Percentiles rank a stretch among this genome's conserved stretches.
Evolutionary conservation across 2,329 filamentous ascomycete species (phyloP).

Genomic region (Geoglossum cookeanum): DNA sequence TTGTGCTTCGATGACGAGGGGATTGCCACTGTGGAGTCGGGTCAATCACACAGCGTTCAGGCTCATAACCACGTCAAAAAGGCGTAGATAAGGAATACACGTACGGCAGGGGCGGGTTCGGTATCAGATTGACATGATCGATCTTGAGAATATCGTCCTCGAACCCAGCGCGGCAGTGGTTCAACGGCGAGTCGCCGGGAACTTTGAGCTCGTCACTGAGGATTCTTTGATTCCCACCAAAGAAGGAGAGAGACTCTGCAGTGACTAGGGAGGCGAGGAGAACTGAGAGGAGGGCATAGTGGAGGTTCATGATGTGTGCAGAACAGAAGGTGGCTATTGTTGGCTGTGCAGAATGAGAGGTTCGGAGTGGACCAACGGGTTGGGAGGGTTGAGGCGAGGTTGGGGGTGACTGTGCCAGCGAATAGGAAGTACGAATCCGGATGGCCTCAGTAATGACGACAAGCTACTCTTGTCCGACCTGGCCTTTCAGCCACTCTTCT

Average conservation of each 20-base stretch:
- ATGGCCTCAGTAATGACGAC: too few relatives aligned
- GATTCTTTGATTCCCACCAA: slow-evolving; percentile 28
- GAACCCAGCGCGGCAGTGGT: slow-evolving; percentile 52
- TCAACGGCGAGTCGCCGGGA: slow-evolving; percentile 68
- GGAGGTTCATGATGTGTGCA: slow-evolving; percentile 23
- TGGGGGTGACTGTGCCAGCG: too few relatives aligned
- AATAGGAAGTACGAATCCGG: too few relatives aligned
- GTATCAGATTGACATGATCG: slow-evolving; percentile 57
- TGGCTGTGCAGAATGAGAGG: background rate
- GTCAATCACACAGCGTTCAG: background rate
- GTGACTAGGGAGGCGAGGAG: slow-evolving; percentile 25
- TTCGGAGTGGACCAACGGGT: background rate
- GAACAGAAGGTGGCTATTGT: background rate
- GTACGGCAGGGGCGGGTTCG: slow-evolving; percentile 78
- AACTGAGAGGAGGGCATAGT: slow-evolving; percentile 21
- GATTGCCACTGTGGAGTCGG: slow-evolving; percentile 41
- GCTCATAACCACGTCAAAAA: background rate
- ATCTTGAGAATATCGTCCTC: slow-evolving; percentile 55
- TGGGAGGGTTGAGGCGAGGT: background rate
- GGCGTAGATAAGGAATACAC: slow-evolving; percentile 19
- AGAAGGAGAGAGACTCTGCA: slow-evolving; percentile 26
- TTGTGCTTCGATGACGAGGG: slow-evolving; percentile 57
- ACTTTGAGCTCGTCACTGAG: slow-evolving; percentile 41
- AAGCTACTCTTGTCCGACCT: too few relatives aligned
- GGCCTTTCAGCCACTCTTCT: too few relatives aligned